Conservation (phyloP, 2,329 filamentous ascomycete species). For the Fusarium sp. region DNA sequence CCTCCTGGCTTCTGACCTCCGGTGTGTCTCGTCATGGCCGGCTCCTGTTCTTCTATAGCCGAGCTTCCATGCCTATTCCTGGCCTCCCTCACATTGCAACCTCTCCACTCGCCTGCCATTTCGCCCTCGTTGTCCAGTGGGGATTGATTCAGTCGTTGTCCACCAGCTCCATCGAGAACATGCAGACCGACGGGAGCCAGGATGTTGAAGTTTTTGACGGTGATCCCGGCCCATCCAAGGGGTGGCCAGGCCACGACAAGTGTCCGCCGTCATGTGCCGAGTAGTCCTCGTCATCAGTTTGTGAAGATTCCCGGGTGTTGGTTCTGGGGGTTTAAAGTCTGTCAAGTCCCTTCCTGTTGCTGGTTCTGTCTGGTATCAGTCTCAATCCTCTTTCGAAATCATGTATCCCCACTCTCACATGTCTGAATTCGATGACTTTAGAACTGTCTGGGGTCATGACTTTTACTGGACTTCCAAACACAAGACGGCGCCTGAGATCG, state of each 20-base stretch:
- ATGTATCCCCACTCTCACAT: constrained; percentile 23
- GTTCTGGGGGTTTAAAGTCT: constrained; percentile 1
- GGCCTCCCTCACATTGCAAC: neutral
- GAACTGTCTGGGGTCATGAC: constrained; percentile 55
- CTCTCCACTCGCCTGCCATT: constrained; percentile 5
- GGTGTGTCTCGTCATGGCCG: neutral
- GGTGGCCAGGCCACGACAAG: neutral
- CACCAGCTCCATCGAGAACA: neutral
- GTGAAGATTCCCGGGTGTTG: neutral
- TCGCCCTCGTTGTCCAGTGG: constrained; percentile 9
- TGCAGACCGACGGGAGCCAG: constrained; percentile 7
- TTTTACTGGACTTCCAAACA: constrained; percentile 79
- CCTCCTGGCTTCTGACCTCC: neutral
- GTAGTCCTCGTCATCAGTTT: constrained; percentile 24
- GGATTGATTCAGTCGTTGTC: constrained; percentile 4
- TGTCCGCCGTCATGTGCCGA: constrained; percentile 21
- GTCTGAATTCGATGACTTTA: constrained; percentile 11
- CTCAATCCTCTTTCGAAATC: neutral
- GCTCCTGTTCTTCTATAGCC: neutral
- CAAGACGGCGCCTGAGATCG: constrained; percentile 67
- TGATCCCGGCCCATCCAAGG: neutral
- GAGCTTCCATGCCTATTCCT: neutral
- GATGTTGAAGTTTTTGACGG: constrained; percentile 20
- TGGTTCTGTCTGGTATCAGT: neutral
- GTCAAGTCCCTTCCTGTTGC: neutral